phyloP scores from a whole-genome alignment of 2,329 filamentous ascomycete genomes.

The Aureobasidium sp. region DNA sequence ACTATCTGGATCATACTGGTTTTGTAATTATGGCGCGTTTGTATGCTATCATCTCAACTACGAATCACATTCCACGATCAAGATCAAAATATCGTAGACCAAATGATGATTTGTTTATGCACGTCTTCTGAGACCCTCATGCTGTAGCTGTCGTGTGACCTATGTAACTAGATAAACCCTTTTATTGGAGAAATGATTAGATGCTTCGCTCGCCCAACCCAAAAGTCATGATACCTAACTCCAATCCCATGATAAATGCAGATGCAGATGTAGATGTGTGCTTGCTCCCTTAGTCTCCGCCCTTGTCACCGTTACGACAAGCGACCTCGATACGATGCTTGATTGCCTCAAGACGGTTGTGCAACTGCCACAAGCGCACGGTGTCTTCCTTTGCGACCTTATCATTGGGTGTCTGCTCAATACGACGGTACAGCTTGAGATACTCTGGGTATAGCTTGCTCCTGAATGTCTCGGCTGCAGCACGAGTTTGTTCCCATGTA shows the following conservation, averaged over 20 bases:
- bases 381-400: slow-evolving; percentile 36
- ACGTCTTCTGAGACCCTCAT: background rate
- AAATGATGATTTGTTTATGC: background rate
- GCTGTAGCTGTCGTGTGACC: background rate
- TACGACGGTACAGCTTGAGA: slow-evolving; percentile 46
- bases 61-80: background rate
- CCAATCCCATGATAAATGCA: background rate
- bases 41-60: background rate
- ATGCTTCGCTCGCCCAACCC: background rate
- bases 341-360: slow-evolving; percentile 47
- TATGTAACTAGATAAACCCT: background rate
- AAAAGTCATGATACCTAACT: background rate
- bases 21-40: background rate
- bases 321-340: slow-evolving; percentile 47
- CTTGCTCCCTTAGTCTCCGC: background rate
- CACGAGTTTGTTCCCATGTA: slow-evolving; percentile 29
- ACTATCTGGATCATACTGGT: no score
- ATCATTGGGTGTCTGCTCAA: slow-evolving; percentile 22
- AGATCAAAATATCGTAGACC: no score
- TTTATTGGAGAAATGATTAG: background rate
- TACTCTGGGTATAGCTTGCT: slow-evolving; percentile 54
- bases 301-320: background rate
- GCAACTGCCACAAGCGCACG: slow-evolving; percentile 47
- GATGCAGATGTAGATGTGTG: background rate
- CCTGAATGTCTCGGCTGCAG: slow-evolving; percentile 43